A percentile compares a stretch with the other conserved stretches of the same genome.
phyloP scores from a whole-genome alignment of 208 protist species.

The Acanthamoeba polyphaga region DNA sequence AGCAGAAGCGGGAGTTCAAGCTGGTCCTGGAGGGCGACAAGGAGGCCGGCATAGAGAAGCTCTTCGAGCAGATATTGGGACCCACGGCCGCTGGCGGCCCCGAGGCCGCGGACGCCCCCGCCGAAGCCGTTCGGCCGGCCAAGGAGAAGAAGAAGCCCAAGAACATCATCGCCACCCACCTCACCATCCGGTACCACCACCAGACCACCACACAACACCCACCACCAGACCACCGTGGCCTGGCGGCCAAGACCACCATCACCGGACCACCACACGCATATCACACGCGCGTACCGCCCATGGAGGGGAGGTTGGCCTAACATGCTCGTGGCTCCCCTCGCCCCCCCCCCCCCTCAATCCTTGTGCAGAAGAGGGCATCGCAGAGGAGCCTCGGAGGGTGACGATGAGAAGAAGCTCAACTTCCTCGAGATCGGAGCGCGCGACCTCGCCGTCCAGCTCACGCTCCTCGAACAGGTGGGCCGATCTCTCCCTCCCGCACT shows the following conservation, averaged over 20 bases:
- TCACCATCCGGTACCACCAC: background rate
- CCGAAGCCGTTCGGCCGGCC: background rate
- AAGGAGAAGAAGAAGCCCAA: conserved; percentile 3
- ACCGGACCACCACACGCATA: no score
- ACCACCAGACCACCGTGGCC: no score
- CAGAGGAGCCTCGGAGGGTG: background rate
- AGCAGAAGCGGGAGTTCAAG: conserved; percentile 38
- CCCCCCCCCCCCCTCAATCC: background rate
- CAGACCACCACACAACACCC: background rate
- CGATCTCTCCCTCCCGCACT: background rate
- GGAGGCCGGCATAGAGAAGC: background rate
- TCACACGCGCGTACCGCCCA: no score
- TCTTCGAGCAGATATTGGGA: conserved; percentile 12
- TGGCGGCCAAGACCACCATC: no score
- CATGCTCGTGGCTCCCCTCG: background rate
- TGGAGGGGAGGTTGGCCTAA: no score
- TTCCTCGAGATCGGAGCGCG: background rate
- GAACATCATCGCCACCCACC: background rate
- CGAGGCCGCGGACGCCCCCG: background rate
- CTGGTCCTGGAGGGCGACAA: conserved; percentile 2
- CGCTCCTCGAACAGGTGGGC: background rate
- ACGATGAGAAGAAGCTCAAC: background rate
- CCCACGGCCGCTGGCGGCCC: background rate
- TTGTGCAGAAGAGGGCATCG: background rate
- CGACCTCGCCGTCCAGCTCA: conserved; percentile 13